These are phyloP conservation scores for Rhizopogon roseolus DNA, from an alignment of 768 basidiomycete species.

Conservation along the genomic window DNA sequence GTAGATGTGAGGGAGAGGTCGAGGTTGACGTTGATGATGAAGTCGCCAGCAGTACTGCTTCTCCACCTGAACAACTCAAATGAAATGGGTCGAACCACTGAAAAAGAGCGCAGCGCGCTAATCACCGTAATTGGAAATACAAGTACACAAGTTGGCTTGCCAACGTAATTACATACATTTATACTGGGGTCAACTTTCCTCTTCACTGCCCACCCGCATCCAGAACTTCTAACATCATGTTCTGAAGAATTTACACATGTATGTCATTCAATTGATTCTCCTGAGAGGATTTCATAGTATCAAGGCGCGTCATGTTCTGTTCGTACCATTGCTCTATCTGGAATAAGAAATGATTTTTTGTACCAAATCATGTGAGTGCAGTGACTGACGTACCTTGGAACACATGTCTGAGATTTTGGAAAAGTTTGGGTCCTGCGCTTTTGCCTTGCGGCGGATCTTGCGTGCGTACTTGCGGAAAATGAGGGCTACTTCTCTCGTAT, in stretches of 20 bases:
- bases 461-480: conserved; percentile 83
- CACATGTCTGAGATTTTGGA: conserved; percentile 78
- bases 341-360: neutral
- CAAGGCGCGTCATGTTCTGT: conserved; percentile 38
- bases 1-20: neutral
- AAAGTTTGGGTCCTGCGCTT: conserved; percentile 83
- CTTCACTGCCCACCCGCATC: no score
- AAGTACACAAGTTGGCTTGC: neutral
- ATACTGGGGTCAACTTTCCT: no score
- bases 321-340: conserved; percentile 95
- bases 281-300: no score
- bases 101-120: neutral
- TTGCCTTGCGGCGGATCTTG: conserved; percentile 75
- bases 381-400: conserved; percentile 50
- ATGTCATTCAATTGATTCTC: no score
- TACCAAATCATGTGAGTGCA: no score
- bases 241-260: no score
- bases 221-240: no score
- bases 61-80: neutral
- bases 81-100: neutral
- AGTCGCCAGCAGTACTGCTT: neutral
- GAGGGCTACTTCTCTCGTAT: conserved; percentile 85
- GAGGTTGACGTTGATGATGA: neutral
- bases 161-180: neutral
- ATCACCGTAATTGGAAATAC: neutral